Evolutionary conservation across 2,329 filamentous ascomycete genomes (phyloP), one percentile per base, ranked within the genome.

Genomic region (Penicillium rolfsii): DNA sequence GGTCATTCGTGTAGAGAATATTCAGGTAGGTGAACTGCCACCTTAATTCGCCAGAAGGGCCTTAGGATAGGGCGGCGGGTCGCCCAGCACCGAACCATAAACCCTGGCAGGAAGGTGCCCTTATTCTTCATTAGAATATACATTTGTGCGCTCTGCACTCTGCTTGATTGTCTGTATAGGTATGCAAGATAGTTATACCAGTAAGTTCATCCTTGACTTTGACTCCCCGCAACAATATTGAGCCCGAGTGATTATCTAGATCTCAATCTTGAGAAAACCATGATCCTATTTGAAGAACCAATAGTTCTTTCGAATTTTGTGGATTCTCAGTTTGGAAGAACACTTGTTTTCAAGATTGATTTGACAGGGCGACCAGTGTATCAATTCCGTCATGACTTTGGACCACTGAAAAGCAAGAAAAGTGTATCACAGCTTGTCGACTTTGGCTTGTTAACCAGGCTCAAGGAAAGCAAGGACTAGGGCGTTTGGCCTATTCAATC

Each of bases 251-350:
- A 22, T 55, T 63, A 22, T 28, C 57, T 66, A 73, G 79, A 81
- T 70, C 69, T 81, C 56, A 81, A 81, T 57, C 74, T 79, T 11
- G 74, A 79, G 53, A 81, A 81, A 41, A 78, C 80, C 50, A 74
- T 81, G 61, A 67, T 78, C 59, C 69, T 67, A 50, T 70, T 76
- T 4, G 71, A 74, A 50, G 67, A 75, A 59, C 66, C 67, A 60
- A 62, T 66, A 8, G 65, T 73, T 33, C 70, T 77, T 60, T 62
- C 72, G 62, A 64, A 73, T 59, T 75, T 77, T 63, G 68, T 74
- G 8, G 59, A 72, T 61, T 64, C 59, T 57, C 66, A 74, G 57
- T 70, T 76, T 63, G 60, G 67, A 60, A 71, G 67, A 4, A 72
- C 70, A 4, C 72, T 74, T 56, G 69, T 71, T 60, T 75, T 68